These are phyloP conservation scores for Cupressus sempervirens DNA, from an alignment of 75 land plant genomes.

Conservation along the genomic window DNA sequence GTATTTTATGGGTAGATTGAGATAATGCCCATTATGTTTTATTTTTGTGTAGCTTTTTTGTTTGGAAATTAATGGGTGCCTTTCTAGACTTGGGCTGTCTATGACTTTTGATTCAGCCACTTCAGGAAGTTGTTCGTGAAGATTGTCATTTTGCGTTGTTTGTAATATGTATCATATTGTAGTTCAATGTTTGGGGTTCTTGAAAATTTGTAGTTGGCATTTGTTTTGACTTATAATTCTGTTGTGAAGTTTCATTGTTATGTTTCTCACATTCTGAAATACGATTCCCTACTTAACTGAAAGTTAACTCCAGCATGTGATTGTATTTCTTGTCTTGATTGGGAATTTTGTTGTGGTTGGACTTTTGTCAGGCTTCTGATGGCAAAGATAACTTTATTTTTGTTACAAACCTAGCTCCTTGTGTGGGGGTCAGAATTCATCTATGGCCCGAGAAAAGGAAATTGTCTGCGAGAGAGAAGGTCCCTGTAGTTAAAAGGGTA, in stretches of 20 bases:
- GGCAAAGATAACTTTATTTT: constrained; percentile 72
- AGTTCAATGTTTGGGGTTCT: background rate
- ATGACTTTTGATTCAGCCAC: background rate
- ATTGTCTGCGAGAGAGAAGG: constrained; percentile 15
- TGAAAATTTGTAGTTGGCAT: background rate
- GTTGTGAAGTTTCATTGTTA: background rate
- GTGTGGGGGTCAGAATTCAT: constrained; percentile 85
- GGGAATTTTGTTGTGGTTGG: constrained; percentile 1
- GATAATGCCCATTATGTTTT: background rate
- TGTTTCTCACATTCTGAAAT: background rate
- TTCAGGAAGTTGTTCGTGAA: background rate
- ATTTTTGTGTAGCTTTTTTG: background rate
- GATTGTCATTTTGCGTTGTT: background rate
- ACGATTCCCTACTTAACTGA: background rate
- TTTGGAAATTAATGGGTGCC: background rate
- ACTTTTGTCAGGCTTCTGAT: constrained; percentile 54
- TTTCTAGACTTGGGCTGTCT: background rate
- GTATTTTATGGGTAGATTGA: background rate
- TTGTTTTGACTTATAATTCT: background rate
- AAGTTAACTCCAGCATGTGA: background rate
- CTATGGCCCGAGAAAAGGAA: constrained; percentile 79
- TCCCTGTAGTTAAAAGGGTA: constrained; percentile 37
- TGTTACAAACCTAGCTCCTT: constrained; percentile 93
- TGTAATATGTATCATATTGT: background rate
- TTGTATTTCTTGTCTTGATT: background rate